Conservation (phyloP, 148 eudicot genomes). For the Chenopodium berlandieri region DNA sequence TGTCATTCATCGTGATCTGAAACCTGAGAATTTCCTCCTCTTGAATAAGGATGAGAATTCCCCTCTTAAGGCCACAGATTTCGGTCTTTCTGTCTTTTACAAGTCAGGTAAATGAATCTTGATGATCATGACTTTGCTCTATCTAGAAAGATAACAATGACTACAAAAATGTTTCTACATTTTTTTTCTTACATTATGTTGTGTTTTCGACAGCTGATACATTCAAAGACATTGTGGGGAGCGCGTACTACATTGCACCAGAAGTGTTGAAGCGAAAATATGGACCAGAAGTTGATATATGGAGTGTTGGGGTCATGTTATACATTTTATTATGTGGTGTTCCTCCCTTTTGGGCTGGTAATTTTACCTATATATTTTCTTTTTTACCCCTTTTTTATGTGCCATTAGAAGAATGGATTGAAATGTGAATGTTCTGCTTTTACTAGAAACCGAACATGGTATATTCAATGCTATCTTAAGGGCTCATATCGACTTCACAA, state of each 20-base stretch:
- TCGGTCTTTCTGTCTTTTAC: conserved; percentile 86
- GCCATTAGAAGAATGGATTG: neutral
- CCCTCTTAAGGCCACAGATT: conserved; percentile 88
- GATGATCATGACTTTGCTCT: neutral
- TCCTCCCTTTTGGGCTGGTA: conserved; percentile 75
- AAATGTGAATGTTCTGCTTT: neutral
- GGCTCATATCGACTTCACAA: conserved; percentile 74
- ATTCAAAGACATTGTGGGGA: conserved; percentile 58
- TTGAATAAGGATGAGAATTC: conserved; percentile 72
- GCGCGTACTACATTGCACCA: conserved; percentile 65
- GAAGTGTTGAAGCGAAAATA: conserved; percentile 60
- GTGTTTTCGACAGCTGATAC: conserved; percentile 51
- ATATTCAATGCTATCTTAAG: conserved; percentile 91
- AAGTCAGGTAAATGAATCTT: conserved; percentile 52
- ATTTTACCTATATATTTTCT: neutral
- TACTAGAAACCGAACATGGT: conserved; percentile 89
- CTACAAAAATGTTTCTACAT: neutral
- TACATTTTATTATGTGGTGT: conserved; percentile 55
- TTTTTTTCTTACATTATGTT: neutral
- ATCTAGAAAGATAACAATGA: neutral
- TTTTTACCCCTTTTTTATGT: neutral
- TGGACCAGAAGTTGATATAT: conserved; percentile 64
- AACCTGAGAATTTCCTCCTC: conserved; percentile 85
- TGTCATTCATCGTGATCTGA: conserved; percentile 88
- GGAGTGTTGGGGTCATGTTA: conserved; percentile 60